Evolutionary conservation across 345 rosid genomes (phyloP), one percentile per base, ranked within the genome.

Genomic region (Capsella bursapastoris): DNA sequence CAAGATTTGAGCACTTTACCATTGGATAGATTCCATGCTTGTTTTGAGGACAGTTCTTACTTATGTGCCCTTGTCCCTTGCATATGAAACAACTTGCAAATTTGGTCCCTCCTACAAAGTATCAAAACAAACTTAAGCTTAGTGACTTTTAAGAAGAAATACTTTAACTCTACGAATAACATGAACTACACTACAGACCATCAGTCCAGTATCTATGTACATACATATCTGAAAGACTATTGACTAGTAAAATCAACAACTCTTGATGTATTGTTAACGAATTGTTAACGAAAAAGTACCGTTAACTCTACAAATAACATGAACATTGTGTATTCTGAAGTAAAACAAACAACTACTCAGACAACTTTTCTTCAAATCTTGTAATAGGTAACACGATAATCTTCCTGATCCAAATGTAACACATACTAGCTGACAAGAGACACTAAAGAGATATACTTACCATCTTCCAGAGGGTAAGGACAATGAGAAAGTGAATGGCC

Each of bases 81-180:
- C 99, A 95, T 57, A 92, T 83, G 77, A 92, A 92, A 86, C 99
- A 95, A 74, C 81, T 86, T 55, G 99, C 99, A 15, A 82, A 92
- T 72, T 82, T 90, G 43, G 99, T 88, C 56, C 97, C 97, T 60
- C 96, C 97, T 95, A 76, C 67, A 80, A 66, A 61, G 16, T 4
- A 66, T 31, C 55, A 71, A 71, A 22, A 65, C 10, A 50, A 55
- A 14, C 13, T 14, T 57, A 16, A 47, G 15, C 50, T 56, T 66
- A 35, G 3, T 35, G 35, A 57, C 51, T 25, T n/a, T 11, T n/a
- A 52, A 22, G 22, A 22, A 22, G 22, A 22, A 22, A 22, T 22
- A 22, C 22, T 22, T 22, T 22, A 22, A 22, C 25, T 22, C 55
- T 28, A 16, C 25, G 4, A 16, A 32, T 22, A 70, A 34, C 74